These are phyloP conservation scores for Fusarium coicis DNA, from an alignment of 2,329 filamentous ascomycete genomes.

Conservation along the genomic window DNA sequence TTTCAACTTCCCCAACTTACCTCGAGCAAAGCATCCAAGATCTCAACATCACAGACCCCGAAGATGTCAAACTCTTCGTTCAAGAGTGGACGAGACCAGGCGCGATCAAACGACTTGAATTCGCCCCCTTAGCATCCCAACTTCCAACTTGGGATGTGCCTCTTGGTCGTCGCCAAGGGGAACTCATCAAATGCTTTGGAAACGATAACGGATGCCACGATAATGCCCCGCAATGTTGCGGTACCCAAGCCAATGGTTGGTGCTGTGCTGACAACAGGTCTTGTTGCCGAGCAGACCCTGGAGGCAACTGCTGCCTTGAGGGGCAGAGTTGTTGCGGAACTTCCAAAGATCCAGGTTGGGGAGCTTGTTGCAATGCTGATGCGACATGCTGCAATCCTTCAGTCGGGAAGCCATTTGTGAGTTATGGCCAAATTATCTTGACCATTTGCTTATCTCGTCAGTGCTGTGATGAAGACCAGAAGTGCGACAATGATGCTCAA, in stretches of 20 bases:
- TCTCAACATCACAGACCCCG: neutral
- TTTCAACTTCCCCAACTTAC: neutral
- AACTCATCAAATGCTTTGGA: neutral
- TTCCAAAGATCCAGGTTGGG: neutral
- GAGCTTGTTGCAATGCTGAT: neutral
- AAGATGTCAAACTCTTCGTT: neutral
- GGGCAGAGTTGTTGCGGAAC: neutral
- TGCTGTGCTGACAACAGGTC: neutral
- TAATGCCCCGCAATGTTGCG: neutral
- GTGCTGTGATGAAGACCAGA: neutral
- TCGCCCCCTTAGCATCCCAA: neutral
- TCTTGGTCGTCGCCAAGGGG: neutral
- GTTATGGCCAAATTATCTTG: fast-evolving
- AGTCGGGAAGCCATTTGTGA: neutral
- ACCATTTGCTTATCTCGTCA: fast-evolving
- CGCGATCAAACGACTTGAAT: neutral
- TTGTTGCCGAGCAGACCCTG: neutral
- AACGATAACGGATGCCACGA: neutral
- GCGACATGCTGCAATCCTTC: neutral
- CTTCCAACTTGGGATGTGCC: neutral
- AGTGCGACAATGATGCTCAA: neutral
- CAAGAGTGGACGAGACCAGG: neutral
- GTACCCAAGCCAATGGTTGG: neutral
- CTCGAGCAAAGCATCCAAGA: neutral
- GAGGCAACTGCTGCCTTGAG: neutral